phyloP scores from a whole-genome alignment of 192 early-diverging fungal species.

The Jimgerdemannia lactiflua region DNA sequence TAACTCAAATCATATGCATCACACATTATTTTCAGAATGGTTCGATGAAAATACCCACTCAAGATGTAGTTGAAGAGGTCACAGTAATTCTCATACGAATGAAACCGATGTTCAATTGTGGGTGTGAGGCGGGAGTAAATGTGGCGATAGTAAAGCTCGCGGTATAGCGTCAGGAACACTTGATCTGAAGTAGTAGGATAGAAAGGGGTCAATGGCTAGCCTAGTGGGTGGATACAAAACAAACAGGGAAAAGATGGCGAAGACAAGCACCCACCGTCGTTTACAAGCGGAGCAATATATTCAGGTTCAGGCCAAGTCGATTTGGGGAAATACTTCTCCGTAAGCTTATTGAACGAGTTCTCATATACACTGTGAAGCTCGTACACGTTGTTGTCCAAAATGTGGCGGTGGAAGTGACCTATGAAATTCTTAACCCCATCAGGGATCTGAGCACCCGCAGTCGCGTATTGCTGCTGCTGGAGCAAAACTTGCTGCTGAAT shows the following conservation, averaged over 20 bases:
- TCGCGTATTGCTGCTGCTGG: constrained; percentile 28
- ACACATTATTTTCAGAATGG: too few species aligned
- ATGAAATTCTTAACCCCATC: constrained; percentile 85
- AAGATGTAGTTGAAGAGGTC: constrained; percentile 96
- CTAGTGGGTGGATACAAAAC: not conserved
- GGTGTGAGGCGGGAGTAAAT: constrained; percentile 92
- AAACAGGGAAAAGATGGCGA: not conserved
- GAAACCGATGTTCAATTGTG: constrained; percentile 85
- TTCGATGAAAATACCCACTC: constrained; percentile 47
- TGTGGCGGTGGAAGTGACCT: constrained; percentile 73
- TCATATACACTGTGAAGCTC: constrained; percentile 90
- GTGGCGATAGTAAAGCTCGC: constrained; percentile 96
- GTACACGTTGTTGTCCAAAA: constrained; percentile 77
- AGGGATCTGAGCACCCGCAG: constrained; percentile 59
- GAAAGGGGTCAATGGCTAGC: not conserved
- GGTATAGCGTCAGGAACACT: constrained; percentile 91
- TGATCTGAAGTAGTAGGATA: constrained; percentile 50
- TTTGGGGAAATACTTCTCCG: constrained; percentile 91
- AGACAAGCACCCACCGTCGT: constrained; percentile 59
- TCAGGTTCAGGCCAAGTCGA: constrained; percentile 87
- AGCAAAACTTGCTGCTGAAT: constrained; percentile 5
- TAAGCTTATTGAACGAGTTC: constrained; percentile 84
- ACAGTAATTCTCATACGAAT: constrained; percentile 96
- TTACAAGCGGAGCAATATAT: constrained; percentile 74
- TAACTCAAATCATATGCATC: not conserved